Conservation (phyloP, 768 basidiomycete species). For the Suillus clintonianus region DNA sequence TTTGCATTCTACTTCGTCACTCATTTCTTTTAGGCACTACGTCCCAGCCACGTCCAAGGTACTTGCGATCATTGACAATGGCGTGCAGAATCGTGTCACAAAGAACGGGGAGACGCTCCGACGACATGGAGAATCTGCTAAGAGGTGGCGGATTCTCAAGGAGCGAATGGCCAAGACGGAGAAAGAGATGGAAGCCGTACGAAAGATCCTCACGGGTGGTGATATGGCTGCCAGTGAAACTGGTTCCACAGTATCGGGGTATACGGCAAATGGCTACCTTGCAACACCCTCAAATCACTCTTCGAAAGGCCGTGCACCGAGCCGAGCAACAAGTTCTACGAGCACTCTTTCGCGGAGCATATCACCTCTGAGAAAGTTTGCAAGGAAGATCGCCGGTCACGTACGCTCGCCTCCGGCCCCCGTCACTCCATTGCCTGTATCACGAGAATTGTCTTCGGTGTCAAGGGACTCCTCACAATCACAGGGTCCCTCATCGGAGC, state of each 20-base stretch:
- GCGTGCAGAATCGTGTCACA: constrained; percentile 88
- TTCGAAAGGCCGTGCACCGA: constrained; percentile 42
- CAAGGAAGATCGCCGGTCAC: constrained; percentile 63
- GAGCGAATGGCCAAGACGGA: constrained; percentile 83
- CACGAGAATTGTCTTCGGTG: constrained; percentile 34
- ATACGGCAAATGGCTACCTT: constrained; percentile 58
- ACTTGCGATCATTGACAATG: constrained; percentile 91
- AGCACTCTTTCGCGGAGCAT: constrained; percentile 73
- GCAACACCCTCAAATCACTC: constrained; percentile 59
- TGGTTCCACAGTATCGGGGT: constrained; percentile 68
- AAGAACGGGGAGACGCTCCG: constrained; percentile 96
- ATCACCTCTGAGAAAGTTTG: constrained; percentile 79
- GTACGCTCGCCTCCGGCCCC: constrained; percentile 40
- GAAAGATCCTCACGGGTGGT: constrained; percentile 52
- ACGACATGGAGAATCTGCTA: constrained; percentile 85
- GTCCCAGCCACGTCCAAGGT: constrained; percentile 93
- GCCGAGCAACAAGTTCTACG: constrained; percentile 38
- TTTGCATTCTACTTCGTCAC: constrained; percentile 8
- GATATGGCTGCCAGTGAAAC: constrained; percentile 64
- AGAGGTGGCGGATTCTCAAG: constrained; percentile 78
- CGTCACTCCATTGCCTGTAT: constrained; percentile 48
- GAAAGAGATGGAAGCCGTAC: constrained; percentile 74
- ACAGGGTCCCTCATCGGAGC: constrained; percentile 54
- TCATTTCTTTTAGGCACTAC: constrained; percentile 68
- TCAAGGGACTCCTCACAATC: constrained; percentile 16